Evolutionary conservation across 2,329 filamentous ascomycete species (phyloP).

Genomic region (Pyrenophora teres): DNA sequence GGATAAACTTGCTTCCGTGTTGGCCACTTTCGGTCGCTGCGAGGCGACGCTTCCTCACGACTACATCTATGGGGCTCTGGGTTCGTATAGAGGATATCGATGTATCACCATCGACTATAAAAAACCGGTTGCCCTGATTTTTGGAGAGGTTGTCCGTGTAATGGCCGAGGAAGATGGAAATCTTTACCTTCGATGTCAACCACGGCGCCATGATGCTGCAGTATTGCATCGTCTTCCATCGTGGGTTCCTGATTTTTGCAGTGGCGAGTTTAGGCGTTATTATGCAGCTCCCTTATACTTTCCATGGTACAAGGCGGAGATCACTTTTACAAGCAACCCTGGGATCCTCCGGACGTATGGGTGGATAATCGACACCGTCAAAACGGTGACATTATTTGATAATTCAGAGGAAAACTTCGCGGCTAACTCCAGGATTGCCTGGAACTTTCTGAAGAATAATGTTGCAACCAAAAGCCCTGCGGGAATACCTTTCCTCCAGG

Average conservation of each 20-base stretch:
- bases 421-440: neutral
- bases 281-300: neutral
- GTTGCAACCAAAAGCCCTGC: neutral
- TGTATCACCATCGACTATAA: neutral
- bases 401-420: too few species aligned
- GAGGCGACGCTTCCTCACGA: neutral
- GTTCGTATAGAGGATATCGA: neutral
- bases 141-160: neutral
- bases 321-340: neutral
- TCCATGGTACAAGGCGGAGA: neutral
- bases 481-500: neutral
- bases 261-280: neutral
- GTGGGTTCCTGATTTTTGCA: neutral
- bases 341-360: neutral
- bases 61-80: neutral
- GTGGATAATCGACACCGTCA: neutral
- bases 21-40: neutral
- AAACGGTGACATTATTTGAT: neutral
- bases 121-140: neutral
- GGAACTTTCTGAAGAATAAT: neutral
- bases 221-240: neutral
- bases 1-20: neutral
- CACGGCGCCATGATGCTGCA: neutral
- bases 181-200: neutral
- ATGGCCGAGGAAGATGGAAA: neutral